phyloP scores from a whole-genome alignment of 2,329 filamentous ascomycete species.

The Penicillium digitatum region DNA sequence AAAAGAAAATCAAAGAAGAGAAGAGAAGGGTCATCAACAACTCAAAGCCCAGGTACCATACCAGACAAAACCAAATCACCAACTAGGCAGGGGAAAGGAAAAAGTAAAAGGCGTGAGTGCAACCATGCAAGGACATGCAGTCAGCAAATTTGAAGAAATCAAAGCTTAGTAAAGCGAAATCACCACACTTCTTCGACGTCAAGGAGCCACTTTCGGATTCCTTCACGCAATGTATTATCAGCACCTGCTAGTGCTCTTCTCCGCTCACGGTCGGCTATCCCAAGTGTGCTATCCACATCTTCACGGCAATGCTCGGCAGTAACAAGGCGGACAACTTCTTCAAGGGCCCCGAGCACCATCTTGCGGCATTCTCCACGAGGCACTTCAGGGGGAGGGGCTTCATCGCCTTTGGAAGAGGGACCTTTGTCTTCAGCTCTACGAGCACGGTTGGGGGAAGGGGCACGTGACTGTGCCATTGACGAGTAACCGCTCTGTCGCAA shows the following conservation, averaged over 20 bases:
- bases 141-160: neutral
- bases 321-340: conserved; percentile 55
- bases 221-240: conserved; percentile 54
- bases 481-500: conserved; percentile 45
- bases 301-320: conserved; percentile 47
- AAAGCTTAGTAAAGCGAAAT: conserved; percentile 6
- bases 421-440: conserved; percentile 32
- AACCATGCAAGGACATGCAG: neutral
- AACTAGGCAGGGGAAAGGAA: neutral
- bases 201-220: conserved; percentile 54
- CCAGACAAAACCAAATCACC: neutral
- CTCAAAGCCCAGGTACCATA: neutral
- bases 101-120: neutral
- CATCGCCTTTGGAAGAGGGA: conserved; percentile 21
- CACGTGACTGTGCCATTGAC: conserved; percentile 40
- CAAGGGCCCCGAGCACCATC: conserved; percentile 54
- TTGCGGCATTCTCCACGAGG: conserved; percentile 52
- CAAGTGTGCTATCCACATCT: conserved; percentile 33
- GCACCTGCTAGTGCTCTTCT: conserved; percentile 32
- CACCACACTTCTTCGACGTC: conserved; percentile 47
- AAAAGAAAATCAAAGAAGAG: neutral
- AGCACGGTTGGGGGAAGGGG: conserved; percentile 39
- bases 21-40: neutral
- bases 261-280: conserved; percentile 32
- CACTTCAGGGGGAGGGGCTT: conserved; percentile 41